Base-by-base conservation (phyloP, 441 rosid species). In the Dalechampia spathulata region DNA sequence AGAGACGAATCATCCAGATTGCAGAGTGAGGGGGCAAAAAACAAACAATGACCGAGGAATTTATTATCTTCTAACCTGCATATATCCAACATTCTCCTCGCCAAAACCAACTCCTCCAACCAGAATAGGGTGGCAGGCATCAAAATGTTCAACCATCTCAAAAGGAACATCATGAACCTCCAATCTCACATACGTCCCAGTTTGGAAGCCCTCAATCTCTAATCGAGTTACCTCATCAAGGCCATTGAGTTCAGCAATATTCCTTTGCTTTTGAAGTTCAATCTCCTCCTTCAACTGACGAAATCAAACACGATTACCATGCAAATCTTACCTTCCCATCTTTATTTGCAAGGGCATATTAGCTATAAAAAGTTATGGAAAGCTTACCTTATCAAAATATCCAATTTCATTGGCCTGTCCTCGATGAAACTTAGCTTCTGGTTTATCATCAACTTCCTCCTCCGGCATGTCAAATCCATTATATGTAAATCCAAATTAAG, bases 71-170 rank as follows among this genome's bases (percentile, higher is more conserved):
- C 82, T 71, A 61, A 92, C 99, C 97, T 92, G 99, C 99, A 92
- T 89, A 69, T 77, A 89, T 63, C 99, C 99, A 55, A 73, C 72
- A 75, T 71, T 81, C 68, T 92, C 97, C 78, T 92, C 99, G 1
- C 92, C 96, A 30, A 77, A 73, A 61, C 91, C 87, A 57, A 92
- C 68, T 66, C 97, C 99, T 62, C 97, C 94, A 51, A 89, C 86
- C 62, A 92, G 65, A 67, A 86, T 50, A 43, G 99, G 97, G 72
- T 86, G 86, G 66, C 78, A 77, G 13, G 99, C 96, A 68, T 89
- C 94, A 79, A 86, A 89, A 76, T 83, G 75, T 64, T 85, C 84
- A 50, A 85, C 87, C 97, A 92, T 89, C 81, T 92, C 97, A 55
- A 63, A 92, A 52, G 99, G 92, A 73, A 92, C 96, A 63, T 67